Percentiles rank a stretch among this genome's conserved stretches.
Evolutionary conservation across 768 basidiomycete species (phyloP).

Genomic region (Gelatoporia subvermispora): DNA sequence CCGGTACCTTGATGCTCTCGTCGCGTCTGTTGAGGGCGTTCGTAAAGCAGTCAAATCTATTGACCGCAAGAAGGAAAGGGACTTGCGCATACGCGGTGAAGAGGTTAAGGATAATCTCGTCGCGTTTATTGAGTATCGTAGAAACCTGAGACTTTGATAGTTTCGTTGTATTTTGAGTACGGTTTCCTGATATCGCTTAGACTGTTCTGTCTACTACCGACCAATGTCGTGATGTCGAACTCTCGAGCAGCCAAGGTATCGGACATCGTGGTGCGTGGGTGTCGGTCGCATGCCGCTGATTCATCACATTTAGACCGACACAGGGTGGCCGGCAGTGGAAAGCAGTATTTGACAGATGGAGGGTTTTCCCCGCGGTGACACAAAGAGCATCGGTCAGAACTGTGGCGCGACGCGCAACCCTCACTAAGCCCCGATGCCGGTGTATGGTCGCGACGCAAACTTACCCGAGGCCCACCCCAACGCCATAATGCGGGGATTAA

Average conservation of each 20-base stretch:
- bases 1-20: constrained; percentile 49
- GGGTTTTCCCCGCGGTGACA: no score
- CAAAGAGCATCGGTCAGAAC: no score
- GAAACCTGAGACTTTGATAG: constrained; percentile 41
- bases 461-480: no score
- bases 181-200: constrained; percentile 4
- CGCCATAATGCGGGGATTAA: no score
- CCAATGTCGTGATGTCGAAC: no score
- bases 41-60: constrained; percentile 60
- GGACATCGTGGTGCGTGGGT: not conserved
- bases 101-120: constrained; percentile 72
- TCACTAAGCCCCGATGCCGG: no score
- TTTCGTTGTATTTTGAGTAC: constrained; percentile 1
- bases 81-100: constrained; percentile 64
- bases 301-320: no score
- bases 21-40: constrained; percentile 55
- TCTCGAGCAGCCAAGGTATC: not conserved
- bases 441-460: no score
- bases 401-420: no score
- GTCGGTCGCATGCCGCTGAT: no score
- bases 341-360: no score
- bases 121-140: constrained; percentile 73
- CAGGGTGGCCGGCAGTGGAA: no score
- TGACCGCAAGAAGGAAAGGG: constrained; percentile 62
- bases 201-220: not conserved